Evolutionary conservation across 2,329 filamentous ascomycete genomes (phyloP).

Genomic region (Byssoonygena ceratinophila): DNA sequence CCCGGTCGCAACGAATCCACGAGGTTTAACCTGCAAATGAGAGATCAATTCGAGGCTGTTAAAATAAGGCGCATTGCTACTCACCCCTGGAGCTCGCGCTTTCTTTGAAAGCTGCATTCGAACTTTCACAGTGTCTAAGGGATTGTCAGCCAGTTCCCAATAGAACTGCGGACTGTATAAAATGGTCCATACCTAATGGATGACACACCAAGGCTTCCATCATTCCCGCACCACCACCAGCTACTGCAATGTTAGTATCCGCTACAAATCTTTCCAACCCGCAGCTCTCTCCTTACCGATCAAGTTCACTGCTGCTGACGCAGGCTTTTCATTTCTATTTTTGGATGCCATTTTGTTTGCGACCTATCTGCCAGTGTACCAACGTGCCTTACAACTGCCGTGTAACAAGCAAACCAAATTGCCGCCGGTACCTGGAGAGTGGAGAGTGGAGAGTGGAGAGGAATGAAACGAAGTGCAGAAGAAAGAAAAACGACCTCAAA

Average conservation of each 20-base stretch:
- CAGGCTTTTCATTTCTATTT: slow-evolving; percentile 46
- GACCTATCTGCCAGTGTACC: not conserved
- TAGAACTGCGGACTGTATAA: not conserved
- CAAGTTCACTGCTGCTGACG: slow-evolving; percentile 79
- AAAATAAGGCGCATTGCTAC: slow-evolving; percentile 22
- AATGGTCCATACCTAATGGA: slow-evolving; percentile 60
- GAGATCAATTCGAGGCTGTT: not conserved
- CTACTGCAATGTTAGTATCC: slow-evolving; percentile 39
- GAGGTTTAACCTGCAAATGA: slow-evolving; percentile 50
- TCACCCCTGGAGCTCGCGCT: slow-evolving; percentile 65
- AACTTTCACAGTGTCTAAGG: slow-evolving; percentile 86
- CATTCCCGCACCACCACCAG: slow-evolving; percentile 94
- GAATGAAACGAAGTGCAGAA: not conserved
- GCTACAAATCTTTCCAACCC: slow-evolving; percentile 15
- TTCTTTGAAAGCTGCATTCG: slow-evolving; percentile 95
- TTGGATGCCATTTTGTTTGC: slow-evolving; percentile 8
- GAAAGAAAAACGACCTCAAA: not conserved
- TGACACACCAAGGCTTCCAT: slow-evolving; percentile 97
- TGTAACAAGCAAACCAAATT: not conserved
- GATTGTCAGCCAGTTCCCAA: slow-evolving; percentile 19
- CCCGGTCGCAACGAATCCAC: slow-evolving; percentile 81
- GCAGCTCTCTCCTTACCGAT: slow-evolving; percentile 54
- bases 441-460: not conserved
- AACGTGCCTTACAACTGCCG: not conserved
- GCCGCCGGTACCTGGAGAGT: not conserved